A percentile compares a stretch with the other conserved stretches of the same genome.
phyloP scores from a whole-genome alignment of 1,139 yeast species.

The Barnettozyma hawaiiensis region DNA sequence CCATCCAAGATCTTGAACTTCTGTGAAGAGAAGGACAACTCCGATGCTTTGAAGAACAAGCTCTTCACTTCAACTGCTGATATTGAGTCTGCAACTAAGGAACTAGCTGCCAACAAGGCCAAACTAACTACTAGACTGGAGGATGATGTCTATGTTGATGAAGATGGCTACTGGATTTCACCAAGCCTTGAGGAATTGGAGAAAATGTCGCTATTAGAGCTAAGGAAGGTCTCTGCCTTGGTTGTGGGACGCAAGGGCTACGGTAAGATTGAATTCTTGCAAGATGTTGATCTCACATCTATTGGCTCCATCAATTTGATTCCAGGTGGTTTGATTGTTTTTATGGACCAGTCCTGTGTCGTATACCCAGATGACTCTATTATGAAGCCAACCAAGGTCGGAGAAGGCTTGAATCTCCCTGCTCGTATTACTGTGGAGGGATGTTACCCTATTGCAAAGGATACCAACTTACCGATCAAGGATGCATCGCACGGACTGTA shows the following conservation, averaged over 20 bases:
- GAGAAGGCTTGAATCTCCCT: conserved; percentile 80
- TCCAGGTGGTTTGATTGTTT: conserved; percentile 57
- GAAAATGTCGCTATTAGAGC: conserved; percentile 52
- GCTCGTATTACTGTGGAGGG: conserved; percentile 69
- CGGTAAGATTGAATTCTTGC: conserved; percentile 71
- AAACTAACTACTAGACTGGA: conserved; percentile 12
- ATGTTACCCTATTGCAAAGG: conserved; percentile 72
- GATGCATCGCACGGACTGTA: conserved; percentile 76
- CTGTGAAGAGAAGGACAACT: conserved; percentile 14
- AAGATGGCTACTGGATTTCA: conserved; percentile 81
- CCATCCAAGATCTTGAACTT: conserved; percentile 14
- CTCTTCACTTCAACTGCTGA: background rate
- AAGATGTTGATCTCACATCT: conserved; percentile 78
- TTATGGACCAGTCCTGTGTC: conserved; percentile 56
- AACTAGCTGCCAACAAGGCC: conserved; percentile 4
- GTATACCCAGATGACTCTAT: conserved; percentile 68
- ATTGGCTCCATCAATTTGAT: conserved; percentile 55
- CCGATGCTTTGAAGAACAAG: conserved; percentile 1
- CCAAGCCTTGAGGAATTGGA: conserved; percentile 67
- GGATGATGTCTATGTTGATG: conserved; percentile 41
- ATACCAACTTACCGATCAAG: conserved; percentile 65
- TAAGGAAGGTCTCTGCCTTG: conserved; percentile 60
- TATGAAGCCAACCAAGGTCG: conserved; percentile 50
- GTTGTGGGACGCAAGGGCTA: conserved; percentile 74
- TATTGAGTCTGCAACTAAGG: conserved; percentile 1